Conservation (phyloP, 2,329 filamentous ascomycete genomes). For the Pyrenophora teres region DNA sequence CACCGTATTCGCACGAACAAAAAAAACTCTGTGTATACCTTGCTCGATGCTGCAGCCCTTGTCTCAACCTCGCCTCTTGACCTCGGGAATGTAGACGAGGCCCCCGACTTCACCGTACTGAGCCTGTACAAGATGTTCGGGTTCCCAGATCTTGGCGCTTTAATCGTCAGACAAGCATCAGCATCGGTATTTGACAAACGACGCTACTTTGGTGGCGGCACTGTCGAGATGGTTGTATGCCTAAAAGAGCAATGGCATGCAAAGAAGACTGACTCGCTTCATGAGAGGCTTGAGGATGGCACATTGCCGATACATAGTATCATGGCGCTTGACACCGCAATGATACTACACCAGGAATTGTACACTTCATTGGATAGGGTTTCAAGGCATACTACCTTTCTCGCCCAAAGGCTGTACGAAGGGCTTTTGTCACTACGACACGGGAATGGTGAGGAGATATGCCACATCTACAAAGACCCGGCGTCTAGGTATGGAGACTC, state of each 20-base stretch:
- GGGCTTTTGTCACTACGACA: conserved; percentile 68
- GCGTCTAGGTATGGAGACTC: conserved; percentile 51
- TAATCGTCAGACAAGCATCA: conserved; percentile 78
- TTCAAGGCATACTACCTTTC: conserved; percentile 70
- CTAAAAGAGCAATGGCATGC: conserved; percentile 83
- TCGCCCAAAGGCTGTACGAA: conserved; percentile 64
- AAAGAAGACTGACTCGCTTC: conserved; percentile 70
- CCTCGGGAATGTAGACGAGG: conserved; percentile 62
- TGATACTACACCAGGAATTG: conserved; percentile 69
- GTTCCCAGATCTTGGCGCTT: conserved; percentile 85
- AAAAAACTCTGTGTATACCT: conserved; percentile 60
- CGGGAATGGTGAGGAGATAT: conserved; percentile 68
- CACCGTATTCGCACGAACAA: conserved; percentile 50
- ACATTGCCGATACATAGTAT: conserved; percentile 91
- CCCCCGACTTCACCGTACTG: conserved; percentile 83
- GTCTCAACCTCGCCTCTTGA: conserved; percentile 78
- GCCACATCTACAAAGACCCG: conserved; percentile 64
- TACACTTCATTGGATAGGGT: conserved; percentile 74
- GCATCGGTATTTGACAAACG: conserved; percentile 67
- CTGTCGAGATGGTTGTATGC: conserved; percentile 85
- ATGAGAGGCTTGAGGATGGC: conserved; percentile 87
- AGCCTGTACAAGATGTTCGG: conserved; percentile 99
- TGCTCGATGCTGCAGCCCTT: conserved; percentile 83
- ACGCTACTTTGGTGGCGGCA: conserved; percentile 91
- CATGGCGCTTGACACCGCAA: conserved; percentile 75